Evolutionary conservation across 345 rosid species (phyloP), one percentile per base, ranked within the genome.

Genomic region (Corchorus capsularis): DNA sequence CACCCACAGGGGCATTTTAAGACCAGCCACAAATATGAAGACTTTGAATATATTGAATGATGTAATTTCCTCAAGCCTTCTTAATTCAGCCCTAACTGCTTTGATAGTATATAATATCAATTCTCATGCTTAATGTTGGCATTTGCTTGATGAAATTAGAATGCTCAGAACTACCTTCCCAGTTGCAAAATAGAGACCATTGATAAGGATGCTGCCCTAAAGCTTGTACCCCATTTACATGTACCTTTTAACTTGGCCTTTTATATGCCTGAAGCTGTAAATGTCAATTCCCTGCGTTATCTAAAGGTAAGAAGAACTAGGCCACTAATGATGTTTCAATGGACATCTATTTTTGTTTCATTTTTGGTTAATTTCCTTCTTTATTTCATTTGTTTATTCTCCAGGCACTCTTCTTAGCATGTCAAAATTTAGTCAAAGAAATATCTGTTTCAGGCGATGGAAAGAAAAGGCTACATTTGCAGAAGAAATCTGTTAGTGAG

Each of bases 381-480:
- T 71, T 55, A 27, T 27, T 27, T 27, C 27, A 27, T 60, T 63
- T 56, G 20, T 80, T 52, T 69, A 68, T 82, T 79, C 72, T 77
- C 78, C 56, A 95, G 98, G 98, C 90, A 78, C 94, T 95, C 77
- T 92, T 90, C 85, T 79, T 81, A 67, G 98, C 97, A 45, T 95
- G 98, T 79, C 80, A 93, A 81, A 80, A 85, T 85, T 71, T 87
- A 60, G 90, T 83, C 52, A 83, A 76, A 52, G 87, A 85, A 69
- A 82, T 82, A 39, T 83, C 86, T 17, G 55, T 76, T 71, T 80
- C 83, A 27, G 68, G 69, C 19, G 68, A 53, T 59, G 88, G 92
- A 75, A 55, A 32, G 64, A 90, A 81, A 80, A 87, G 83, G 73
- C 74, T 92, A 52, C 66, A 54, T 78, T 77, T 91, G 77, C 89